Evolutionary conservation across 495 filamentous ascomycete genomes (phyloP).

Genomic region (Jackrogersella multiformis): DNA sequence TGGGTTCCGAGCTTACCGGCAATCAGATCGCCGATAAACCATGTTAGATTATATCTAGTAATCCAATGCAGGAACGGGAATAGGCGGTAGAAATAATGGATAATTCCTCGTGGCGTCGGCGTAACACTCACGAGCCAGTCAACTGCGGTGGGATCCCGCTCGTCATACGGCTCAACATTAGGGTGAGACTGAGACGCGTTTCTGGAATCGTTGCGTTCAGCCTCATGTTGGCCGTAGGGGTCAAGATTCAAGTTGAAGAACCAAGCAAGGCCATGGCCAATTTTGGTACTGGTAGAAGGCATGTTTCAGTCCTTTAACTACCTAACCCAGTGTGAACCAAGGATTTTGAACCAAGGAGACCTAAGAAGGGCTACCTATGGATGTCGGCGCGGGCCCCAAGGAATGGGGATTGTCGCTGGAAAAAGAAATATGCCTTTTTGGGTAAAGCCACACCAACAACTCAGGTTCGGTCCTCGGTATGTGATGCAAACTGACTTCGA

Average conservation of each 20-base stretch:
- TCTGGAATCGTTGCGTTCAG: conserved; percentile 22
- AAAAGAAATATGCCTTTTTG: background rate
- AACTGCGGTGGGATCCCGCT: conserved; percentile 29
- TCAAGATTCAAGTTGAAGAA: conserved; percentile 41
- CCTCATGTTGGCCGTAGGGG: conserved; percentile 32
- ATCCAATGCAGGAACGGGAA: conserved; percentile 62
- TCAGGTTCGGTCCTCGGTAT: background rate
- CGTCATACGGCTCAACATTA: conserved; percentile 34
- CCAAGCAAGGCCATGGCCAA: conserved; percentile 39
- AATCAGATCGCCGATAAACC: conserved; percentile 61
- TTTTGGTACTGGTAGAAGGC: conserved; percentile 31
- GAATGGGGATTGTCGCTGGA: background rate
- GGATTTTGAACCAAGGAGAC: background rate
- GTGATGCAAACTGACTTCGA: conserved; percentile 11
- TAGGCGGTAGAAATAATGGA: conserved; percentile 33
- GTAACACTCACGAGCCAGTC: conserved; percentile 35
- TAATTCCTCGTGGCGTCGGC: conserved; percentile 28
- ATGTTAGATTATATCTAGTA: conserved; percentile 61
- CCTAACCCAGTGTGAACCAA: conserved; percentile 3
- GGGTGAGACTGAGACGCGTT: conserved; percentile 35
- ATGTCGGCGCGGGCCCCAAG: conserved; percentile 15
- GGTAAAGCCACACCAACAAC: conserved; percentile 14
- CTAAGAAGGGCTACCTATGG: conserved; percentile 6
- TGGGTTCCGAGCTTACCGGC: conserved; percentile 46
- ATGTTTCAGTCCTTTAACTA: conserved; percentile 31